A percentile compares a stretch with the other conserved stretches of the same genome.
Conservation (phyloP, 768 basidiomycete species). For the Suillus alpinus region DNA sequence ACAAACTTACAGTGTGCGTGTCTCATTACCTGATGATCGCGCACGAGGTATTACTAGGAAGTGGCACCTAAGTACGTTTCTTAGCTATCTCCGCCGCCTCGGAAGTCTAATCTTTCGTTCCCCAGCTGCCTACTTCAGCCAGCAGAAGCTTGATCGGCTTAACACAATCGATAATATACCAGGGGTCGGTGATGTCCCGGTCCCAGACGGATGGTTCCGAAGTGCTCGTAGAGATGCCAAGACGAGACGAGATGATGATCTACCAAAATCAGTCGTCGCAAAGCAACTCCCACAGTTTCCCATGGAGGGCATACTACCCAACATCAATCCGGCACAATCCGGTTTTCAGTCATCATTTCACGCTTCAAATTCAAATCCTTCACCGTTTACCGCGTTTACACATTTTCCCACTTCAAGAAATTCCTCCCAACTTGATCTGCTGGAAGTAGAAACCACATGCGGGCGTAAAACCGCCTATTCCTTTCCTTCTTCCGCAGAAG, state of each 20-base stretch:
- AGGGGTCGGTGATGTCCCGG: slow-evolving; percentile 59
- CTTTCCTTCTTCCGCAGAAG: slow-evolving; percentile 26
- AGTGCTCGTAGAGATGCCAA: slow-evolving; percentile 71
- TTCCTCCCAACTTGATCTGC: slow-evolving; percentile 23
- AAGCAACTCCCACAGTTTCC: slow-evolving; percentile 32
- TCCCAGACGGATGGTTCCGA: slow-evolving; percentile 77
- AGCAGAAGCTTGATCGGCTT: slow-evolving; percentile 67
- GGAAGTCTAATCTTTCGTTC: slow-evolving; percentile 9
- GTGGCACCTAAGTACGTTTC: slow-evolving; percentile 51
- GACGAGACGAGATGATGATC: slow-evolving; percentile 37
- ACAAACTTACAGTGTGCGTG: slow-evolving; percentile 53
- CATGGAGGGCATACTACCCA: slow-evolving; percentile 27
- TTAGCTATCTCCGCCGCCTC: slow-evolving; percentile 28
- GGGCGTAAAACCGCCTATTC: slow-evolving; percentile 29
- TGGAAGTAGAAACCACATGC: slow-evolving; percentile 14
- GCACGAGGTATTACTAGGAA: slow-evolving; percentile 42
- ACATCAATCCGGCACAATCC: slow-evolving; percentile 13
- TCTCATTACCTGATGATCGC: slow-evolving; percentile 43
- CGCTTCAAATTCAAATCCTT: slow-evolving; percentile 16
- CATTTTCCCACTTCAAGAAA: slow-evolving; percentile 33
- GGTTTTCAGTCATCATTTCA: slow-evolving; percentile 20
- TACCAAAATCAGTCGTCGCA: slow-evolving; percentile 48
- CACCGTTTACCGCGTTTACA: slow-evolving; percentile 20
- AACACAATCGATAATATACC: slow-evolving; percentile 70
- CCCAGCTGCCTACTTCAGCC: slow-evolving; percentile 82